Conservation (phyloP, 164 flowering plant species). For the Platanus orientalis region DNA sequence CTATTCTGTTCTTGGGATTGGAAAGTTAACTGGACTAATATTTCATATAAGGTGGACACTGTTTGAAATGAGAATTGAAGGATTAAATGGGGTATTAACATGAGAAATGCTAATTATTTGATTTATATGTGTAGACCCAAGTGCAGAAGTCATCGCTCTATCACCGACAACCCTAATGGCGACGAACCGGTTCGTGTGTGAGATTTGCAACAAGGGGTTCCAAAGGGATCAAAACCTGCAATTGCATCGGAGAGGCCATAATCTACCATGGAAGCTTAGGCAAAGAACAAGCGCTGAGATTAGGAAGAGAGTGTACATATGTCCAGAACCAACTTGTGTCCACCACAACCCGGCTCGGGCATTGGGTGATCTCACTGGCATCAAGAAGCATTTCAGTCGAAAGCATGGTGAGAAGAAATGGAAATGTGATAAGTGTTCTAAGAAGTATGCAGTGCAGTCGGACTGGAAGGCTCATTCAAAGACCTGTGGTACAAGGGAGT, state of each 20-base stretch:
- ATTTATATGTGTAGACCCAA: slow-evolving; percentile 35
- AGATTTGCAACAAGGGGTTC: slow-evolving; percentile 59
- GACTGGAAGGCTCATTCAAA: slow-evolving; percentile 67
- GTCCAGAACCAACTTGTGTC: slow-evolving; percentile 49
- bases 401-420: slow-evolving; percentile 73
- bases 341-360: slow-evolving; percentile 61
- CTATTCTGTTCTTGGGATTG: too few relatives aligned
- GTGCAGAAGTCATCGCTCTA: slow-evolving; percentile 53
- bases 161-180: slow-evolving; percentile 57
- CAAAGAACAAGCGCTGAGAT: slow-evolving; percentile 41
- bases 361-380: slow-evolving; percentile 57
- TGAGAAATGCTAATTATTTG: too few relatives aligned
- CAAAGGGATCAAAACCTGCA: slow-evolving; percentile 66
- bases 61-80: slow-evolving; percentile 8
- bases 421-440: slow-evolving; percentile 63
- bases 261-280: slow-evolving; percentile 64
- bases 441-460: slow-evolving; percentile 63
- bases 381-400: slow-evolving; percentile 57
- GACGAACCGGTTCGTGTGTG: slow-evolving; percentile 54
- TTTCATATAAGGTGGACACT: too few relatives aligned
- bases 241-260: slow-evolving; percentile 56
- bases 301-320: slow-evolving; percentile 47
- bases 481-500: slow-evolving; percentile 56
- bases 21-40: too few relatives aligned
- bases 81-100: too few relatives aligned